phyloP scores from a whole-genome alignment of 441 rosid species.

The Hura crepitans region DNA sequence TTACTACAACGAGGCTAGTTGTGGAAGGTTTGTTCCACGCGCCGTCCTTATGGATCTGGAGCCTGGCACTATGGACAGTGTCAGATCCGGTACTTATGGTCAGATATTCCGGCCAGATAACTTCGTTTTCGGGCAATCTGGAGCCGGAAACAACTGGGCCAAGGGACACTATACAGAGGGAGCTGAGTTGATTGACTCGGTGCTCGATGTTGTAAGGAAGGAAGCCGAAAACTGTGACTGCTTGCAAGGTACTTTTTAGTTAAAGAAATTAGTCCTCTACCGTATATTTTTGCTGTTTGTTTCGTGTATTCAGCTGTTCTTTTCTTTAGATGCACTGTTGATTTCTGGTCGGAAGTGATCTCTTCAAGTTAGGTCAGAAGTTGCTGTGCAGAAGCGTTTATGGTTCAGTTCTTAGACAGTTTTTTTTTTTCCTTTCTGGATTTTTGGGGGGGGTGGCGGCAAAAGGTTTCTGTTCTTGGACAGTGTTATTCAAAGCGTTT shows the following conservation, averaged over 20 bases:
- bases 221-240: constrained; percentile 54
- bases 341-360: too few species aligned
- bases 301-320: too few species aligned
- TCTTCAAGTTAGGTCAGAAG: neutral
- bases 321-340: too few species aligned
- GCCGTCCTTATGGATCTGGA: constrained; percentile 59
- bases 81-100: constrained; percentile 49
- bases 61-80: constrained; percentile 56
- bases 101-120: constrained; percentile 55
- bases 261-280: too few species aligned
- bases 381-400: too few species aligned
- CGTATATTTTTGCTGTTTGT: too few species aligned
- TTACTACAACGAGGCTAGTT: constrained; percentile 57
- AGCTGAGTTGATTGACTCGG: constrained; percentile 51
- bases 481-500: neutral
- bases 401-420: too few species aligned
- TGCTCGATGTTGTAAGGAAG: constrained; percentile 52
- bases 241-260: constrained; percentile 34
- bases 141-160: constrained; percentile 57
- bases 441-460: too few species aligned
- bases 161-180: constrained; percentile 57
- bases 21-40: constrained; percentile 53
- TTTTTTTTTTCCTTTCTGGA: too few species aligned
- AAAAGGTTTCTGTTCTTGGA: too few species aligned
- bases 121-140: constrained; percentile 52